Base-by-base conservation (phyloP, 495 filamentous ascomycete genomes). In the Podospora australis region DNA sequence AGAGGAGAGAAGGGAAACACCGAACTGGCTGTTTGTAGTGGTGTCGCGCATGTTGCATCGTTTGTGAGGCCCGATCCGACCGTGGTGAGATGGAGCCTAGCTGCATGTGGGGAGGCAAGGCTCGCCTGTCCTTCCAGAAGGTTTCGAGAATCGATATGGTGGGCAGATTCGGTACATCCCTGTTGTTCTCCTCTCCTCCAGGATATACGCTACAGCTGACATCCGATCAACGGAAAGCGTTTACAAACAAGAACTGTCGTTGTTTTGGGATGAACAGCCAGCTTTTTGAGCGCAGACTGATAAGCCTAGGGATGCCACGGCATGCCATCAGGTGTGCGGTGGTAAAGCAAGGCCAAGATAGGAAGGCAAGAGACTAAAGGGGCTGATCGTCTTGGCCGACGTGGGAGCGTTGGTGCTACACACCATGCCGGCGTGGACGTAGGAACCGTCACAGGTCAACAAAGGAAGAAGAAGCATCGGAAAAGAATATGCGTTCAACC, bases 381-480 rank as follows among this genome's bases (percentile, higher is more conserved):
- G 41, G 41, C 49, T 44, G 49, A 52, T 52, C 49, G 34, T 41
- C 49, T 52, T 52, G 49, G 49, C 49, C 32, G 49, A 46, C 49
- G 49, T 52, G 49, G 49, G 28, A 22, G 30, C 25, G 6, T 13
- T n/a, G 8, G 21, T 16, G 14, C 2, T 21, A 28, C 20, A 26
- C 22, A 36, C 32, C 32, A 36, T 17, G 32, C 7, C 32, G 32
- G 32, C 32, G 32, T 36, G n/a, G 6, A 17, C n/a, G 32, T 36
- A 36, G 19, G n/a, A n/a, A n/a, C n/a, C n/a, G n/a, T n/a, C n/a
- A n/a, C n/a, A n/a, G n/a, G n/a, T n/a, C n/a, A n/a, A n/a, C n/a
- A n/a, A n/a, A n/a, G n/a, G n/a, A n/a, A n/a, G n/a, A n/a, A n/a
- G n/a, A n/a, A n/a, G n/a, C n/a, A n/a, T n/a, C n/a, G n/a, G n/a